Evolutionary conservation across 768 basidiomycete genomes (phyloP).

Genomic region (Phaffia tasmanica): DNA sequence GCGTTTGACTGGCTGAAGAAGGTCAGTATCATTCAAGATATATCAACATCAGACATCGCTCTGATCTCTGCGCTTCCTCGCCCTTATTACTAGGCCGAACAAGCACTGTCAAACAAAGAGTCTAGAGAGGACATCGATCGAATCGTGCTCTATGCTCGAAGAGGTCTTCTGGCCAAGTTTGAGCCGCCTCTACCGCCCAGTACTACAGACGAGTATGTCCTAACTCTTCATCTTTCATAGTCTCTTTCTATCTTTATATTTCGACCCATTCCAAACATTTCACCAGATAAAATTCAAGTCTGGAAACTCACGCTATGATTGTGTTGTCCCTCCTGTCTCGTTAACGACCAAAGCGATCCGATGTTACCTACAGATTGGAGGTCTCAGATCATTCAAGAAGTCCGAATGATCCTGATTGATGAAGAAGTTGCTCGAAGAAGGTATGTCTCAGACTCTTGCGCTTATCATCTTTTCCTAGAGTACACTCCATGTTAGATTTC

Average conservation of each 20-base stretch:
- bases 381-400: conserved; percentile 54
- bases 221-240: not conserved
- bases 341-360: conserved; percentile 4
- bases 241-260: not conserved
- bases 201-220: conserved; percentile 13
- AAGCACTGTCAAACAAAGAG: conserved; percentile 5
- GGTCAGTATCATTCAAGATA: conserved; percentile 41
- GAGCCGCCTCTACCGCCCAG: conserved; percentile 14
- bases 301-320: not conserved
- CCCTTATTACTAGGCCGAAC: conserved; percentile 16
- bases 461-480: not conserved
- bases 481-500: not conserved
- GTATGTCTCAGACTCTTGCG: conserved; percentile 42
- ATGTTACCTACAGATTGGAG: conserved; percentile 43
- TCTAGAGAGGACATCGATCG: conserved; percentile 17
- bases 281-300: no score
- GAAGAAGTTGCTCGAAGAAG: conserved; percentile 77
- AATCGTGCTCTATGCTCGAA: conserved; percentile 21
- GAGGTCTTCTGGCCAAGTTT: conserved; percentile 17
- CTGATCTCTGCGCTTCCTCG: not conserved
- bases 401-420: conserved; percentile 77
- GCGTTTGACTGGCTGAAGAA: conserved; percentile 91
- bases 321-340: not conserved
- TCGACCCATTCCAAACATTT: no score
- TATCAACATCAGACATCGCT: not conserved